phyloP scores from a whole-genome alignment of 2,329 filamentous ascomycete species.

The Aaosphaeria arxii region DNA sequence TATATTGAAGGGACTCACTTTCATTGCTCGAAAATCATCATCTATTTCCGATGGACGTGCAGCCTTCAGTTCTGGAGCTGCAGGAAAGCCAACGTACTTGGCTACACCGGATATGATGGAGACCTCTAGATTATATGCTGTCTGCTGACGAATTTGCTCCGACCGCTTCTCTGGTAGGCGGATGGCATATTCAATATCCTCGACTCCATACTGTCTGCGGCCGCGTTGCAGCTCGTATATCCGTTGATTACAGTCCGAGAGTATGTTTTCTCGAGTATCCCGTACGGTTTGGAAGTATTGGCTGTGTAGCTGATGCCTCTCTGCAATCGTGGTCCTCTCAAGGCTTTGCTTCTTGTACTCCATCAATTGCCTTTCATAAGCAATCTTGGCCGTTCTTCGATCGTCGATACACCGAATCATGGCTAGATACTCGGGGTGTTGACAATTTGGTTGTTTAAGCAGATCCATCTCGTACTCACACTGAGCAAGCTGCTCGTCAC shows the following conservation, averaged over 20 bases:
- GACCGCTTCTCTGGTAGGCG: constrained; percentile 74
- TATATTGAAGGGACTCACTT: constrained; percentile 56
- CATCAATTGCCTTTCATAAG: constrained; percentile 70
- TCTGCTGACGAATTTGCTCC: constrained; percentile 78
- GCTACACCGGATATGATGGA: constrained; percentile 86
- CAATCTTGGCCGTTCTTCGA: constrained; percentile 75
- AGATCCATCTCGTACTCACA: constrained; percentile 67
- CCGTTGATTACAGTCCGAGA: constrained; percentile 79
- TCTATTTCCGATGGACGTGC: constrained; percentile 73
- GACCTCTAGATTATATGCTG: constrained; percentile 92
- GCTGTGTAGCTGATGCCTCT: constrained; percentile 80
- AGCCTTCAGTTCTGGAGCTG: constrained; percentile 78
- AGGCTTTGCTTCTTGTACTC: constrained; percentile 72
- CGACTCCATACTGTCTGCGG: constrained; percentile 73
- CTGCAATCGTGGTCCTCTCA: constrained; percentile 68
- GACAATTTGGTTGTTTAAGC: constrained; percentile 57
- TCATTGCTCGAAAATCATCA: constrained; percentile 85
- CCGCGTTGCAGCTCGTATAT: constrained; percentile 94
- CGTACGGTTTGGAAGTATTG: constrained; percentile 88
- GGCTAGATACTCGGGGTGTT: constrained; percentile 86
- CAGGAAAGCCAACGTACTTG: constrained; percentile 94
- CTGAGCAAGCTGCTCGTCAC: constrained; percentile 81
- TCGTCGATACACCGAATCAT: constrained; percentile 87
- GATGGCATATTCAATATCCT: constrained; percentile 77
- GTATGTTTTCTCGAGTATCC: constrained; percentile 74